phyloP scores from a whole-genome alignment of 2,329 filamentous ascomycete genomes.

The Aspergillus fructus region DNA sequence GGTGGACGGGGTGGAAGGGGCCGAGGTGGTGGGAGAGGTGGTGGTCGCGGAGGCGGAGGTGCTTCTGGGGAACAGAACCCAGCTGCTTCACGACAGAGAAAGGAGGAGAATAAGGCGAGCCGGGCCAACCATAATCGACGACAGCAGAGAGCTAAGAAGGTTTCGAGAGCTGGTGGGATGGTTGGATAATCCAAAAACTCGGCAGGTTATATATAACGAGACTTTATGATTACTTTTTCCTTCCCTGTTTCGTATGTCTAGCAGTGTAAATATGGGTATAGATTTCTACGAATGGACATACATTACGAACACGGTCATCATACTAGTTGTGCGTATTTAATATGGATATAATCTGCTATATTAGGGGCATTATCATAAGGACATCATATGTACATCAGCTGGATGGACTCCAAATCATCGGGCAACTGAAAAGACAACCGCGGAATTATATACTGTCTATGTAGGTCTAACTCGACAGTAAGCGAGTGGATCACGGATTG shows the following conservation, averaged over 20 bases:
- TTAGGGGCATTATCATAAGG: slow-evolving; percentile 9
- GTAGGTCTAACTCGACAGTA: neutral
- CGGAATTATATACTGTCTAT: neutral
- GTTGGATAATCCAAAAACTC: slow-evolving; percentile 20
- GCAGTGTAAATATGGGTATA: neutral
- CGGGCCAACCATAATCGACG: slow-evolving; percentile 84
- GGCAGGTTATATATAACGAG: neutral
- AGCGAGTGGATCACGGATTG: neutral
- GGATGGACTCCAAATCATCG: neutral
- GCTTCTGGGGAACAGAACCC: slow-evolving; percentile 67
- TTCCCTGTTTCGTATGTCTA: neutral
- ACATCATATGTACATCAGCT: slow-evolving; percentile 1
- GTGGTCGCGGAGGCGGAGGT: slow-evolving; percentile 49
- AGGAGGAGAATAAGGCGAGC: slow-evolving; percentile 79
- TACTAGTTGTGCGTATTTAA: too few relatives aligned
- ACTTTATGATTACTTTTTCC: neutral
- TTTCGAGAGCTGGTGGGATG: slow-evolving; percentile 55
- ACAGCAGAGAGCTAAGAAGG: slow-evolving; percentile 64
- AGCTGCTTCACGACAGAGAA: slow-evolving; percentile 67
- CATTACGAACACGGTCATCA: neutral
- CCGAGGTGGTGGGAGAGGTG: slow-evolving; percentile 50
- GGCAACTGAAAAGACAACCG: neutral
- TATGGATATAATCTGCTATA: neutral
- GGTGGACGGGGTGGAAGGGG: slow-evolving; percentile 52
- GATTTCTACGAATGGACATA: neutral